Evolutionary conservation across 2,329 filamentous ascomycete species (phyloP), one percentile per base, ranked within the genome.

Genomic region (Ophiostoma perfectum): DNA sequence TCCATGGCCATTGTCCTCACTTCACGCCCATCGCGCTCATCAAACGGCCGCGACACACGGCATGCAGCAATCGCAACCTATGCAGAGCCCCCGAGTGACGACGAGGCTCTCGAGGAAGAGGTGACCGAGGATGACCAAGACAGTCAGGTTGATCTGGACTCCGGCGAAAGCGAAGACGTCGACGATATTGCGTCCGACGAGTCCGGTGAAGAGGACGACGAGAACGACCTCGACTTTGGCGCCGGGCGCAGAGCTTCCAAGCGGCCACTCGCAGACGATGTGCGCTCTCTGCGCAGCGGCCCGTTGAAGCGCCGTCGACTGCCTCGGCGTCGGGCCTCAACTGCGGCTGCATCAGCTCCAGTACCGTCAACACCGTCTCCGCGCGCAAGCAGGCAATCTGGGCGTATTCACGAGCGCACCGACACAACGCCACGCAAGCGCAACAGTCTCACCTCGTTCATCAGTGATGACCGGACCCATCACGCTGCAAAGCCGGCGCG

Each of bases 41-140:
- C 66, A 16, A 60, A 65, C n/a, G 49, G 63, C 41, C 70, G 70
- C 9, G 66, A 39, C 8, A 70, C 70, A 14, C 70, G 71, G 11
- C 68, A 67, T 39, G 66, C 71, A 5, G 64, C 67, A 0, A 65
- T 68, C 6, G 64, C 47, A 11, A 67, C 12, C 18, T 69, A 71
- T 36, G 64, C 67, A 1, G 65, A 67, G 38, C 38, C 42, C 14
- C n/a, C 42, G 12, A 70, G 66, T 18, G 66, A 60, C 4, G 65
- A 55, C 11, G 70, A 68, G 1, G 66, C 66, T 3, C 66, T 66
- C 4, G 64, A 58, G 6, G 65, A 67, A 0, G 65, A 58, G 0
- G 11, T 39, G 16, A 44, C 55, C 8, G 62, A 63, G 12, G 64
- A 65, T 41, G 52, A 36, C 9, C 18, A 58, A 12, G n/a, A 27